phyloP scores from a whole-genome alignment of 345 rosid genomes.

The Bretschneidera sinensis region DNA sequence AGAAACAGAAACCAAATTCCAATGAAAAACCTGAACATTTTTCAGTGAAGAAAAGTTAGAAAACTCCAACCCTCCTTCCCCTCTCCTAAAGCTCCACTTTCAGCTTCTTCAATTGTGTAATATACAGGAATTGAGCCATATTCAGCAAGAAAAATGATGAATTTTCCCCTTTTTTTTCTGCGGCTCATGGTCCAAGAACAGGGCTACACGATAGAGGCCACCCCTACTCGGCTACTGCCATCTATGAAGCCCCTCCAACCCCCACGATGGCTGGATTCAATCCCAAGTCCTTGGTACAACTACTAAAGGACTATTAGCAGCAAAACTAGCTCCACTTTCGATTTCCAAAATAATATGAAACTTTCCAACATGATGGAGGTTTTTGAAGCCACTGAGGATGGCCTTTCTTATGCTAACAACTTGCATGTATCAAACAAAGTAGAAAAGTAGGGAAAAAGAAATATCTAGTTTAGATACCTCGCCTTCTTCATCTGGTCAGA shows the following conservation, averaged over 20 bases:
- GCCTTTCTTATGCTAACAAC: conserved; percentile 7
- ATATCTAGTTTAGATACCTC: conserved; percentile 42
- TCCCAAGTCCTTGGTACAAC: neutral
- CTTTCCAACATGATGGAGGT: neutral
- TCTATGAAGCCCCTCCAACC: neutral
- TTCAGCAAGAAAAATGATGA: too few relatives aligned
- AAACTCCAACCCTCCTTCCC: neutral
- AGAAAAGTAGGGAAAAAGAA: conserved; percentile 3
- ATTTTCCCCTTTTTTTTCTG: too few relatives aligned
- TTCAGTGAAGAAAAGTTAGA: neutral
- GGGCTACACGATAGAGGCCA: neutral
- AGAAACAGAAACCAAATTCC: conserved; percentile 16
- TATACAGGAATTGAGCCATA: neutral
- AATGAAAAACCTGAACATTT: neutral
- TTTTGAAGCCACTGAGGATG: neutral
- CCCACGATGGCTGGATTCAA: neutral
- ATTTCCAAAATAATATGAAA: neutral
- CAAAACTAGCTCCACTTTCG: neutral
- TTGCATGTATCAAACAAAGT: conserved; percentile 1
- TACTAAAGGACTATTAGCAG: neutral
- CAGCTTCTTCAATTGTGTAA: neutral
- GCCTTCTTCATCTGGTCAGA: conserved; percentile 82
- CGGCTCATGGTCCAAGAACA: neutral
- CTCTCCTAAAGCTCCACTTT: neutral
- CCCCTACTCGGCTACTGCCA: neutral